Percentiles rank a stretch among this genome's conserved stretches.
These are phyloP conservation scores for Peronospora belbahrii DNA, from an alignment of 352 stramenopile species.

Conservation along the genomic window DNA sequence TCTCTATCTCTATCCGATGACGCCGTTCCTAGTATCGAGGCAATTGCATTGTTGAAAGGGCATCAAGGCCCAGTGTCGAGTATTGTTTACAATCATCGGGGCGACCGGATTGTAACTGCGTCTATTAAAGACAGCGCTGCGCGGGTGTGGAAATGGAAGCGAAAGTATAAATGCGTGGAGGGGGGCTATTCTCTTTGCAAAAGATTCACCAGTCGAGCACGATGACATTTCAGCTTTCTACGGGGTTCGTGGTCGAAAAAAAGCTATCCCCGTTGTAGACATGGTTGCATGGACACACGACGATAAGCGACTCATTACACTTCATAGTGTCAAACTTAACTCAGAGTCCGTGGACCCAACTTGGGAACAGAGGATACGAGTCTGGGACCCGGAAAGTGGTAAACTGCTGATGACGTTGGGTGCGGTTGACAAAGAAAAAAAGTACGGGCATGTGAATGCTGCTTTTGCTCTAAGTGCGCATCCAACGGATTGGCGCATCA, in stretches of 20 bases:
- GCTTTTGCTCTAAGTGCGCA: constrained; percentile 76
- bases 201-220: constrained; percentile 34
- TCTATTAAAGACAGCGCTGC: constrained; percentile 91
- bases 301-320: constrained; percentile 51
- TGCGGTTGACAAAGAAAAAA: constrained; percentile 46
- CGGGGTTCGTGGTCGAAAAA: constrained; percentile 36
- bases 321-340: constrained; percentile 65
- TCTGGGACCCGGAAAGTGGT: constrained; percentile 52
- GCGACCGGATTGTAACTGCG: constrained; percentile 89
- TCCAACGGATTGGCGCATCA: constrained; percentile 59
- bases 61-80: constrained; percentile 92
- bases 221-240: constrained; percentile 41
- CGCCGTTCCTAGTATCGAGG: constrained; percentile 44
- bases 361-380: constrained; percentile 57
- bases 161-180: constrained; percentile 49
- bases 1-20: constrained; percentile 39
- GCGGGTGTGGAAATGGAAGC: constrained; percentile 57
- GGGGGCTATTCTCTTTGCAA: constrained; percentile 39
- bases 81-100: constrained; percentile 86
- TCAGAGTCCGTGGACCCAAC: constrained; percentile 31
- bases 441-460: constrained; percentile 66
- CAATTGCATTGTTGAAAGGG: constrained; percentile 64
- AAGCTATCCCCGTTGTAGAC: constrained; percentile 41
- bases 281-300: constrained; percentile 59
- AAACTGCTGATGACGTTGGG: constrained; percentile 56